Evolutionary conservation across 805 yeast genomes (phyloP), one percentile per base, ranked within the genome.

Genomic region (Metschnikowia lochheadii): DNA sequence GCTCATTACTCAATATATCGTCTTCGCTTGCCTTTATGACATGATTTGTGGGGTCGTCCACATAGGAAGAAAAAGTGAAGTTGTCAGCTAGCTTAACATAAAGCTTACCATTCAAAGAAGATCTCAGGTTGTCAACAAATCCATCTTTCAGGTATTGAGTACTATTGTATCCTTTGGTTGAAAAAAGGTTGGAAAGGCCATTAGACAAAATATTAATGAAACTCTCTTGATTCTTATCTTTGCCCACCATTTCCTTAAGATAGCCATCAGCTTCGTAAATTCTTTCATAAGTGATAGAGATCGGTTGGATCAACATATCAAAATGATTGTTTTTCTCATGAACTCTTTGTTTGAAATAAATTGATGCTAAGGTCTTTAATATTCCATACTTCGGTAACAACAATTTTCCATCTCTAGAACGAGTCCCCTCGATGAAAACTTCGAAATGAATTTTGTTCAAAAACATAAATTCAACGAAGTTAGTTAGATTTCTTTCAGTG

Each of bases 391-490:
- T 82, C 13, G 87, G 87, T 23, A 82, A 70, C 20, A 82, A 69
- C 33, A 82, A 66, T 58, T 82, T 82, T n/a, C 87, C 87, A 53
- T 82, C 82, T 51, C 87, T 70, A 2, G 85, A 81, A 37, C 87
- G 72, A 1, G 84, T 80, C n/a, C 87, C 87, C 62, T 82, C 87
- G 46, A 82, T 78, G 56, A 82, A 82, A 52, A 83, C 81, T 59
- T 82, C 85, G 53, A 82, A 67, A 55, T 76, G 76, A 49, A 75
- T 65, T 44, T 82, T 81, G 51, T 77, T 70, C 20, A 68, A 50
- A 29, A 82, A 69, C 7, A 79, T 55, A 33, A 77, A 78, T 55
- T 80, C 81, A 42, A 82, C 68, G 49, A 76, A 73, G 37, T 65
- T 77, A 59, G 66, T 72, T 67, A 63, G 77, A 64, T 68, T 79